phyloP scores from a whole-genome alignment of 78 protist genomes.

The Diacronema lutheri region DNA sequence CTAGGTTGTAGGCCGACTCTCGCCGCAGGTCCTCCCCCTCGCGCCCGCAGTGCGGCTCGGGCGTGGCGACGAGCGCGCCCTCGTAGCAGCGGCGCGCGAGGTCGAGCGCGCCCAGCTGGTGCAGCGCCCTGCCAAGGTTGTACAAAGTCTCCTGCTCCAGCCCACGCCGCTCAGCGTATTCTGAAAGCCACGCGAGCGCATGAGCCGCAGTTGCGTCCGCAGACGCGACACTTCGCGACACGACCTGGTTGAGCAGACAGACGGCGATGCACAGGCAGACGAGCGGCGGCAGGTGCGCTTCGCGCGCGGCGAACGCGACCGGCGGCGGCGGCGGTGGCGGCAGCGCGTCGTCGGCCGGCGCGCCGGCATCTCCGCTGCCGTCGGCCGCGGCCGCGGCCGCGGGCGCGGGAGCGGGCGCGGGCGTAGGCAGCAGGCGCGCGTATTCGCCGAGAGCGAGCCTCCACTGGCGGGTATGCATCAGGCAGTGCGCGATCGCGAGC shows the following conservation, averaged over 20 bases:
- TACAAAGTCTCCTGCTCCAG: background rate
- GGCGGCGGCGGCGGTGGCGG: background rate
- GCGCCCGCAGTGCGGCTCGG: background rate
- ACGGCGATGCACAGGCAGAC: background rate
- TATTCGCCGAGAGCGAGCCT: background rate
- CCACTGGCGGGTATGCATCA: background rate
- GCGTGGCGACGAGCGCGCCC: background rate
- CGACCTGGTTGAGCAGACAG: background rate
- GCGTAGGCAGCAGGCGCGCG: background rate
- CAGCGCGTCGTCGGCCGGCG: too few species aligned
- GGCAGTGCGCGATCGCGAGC: background rate
- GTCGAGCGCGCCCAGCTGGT: background rate
- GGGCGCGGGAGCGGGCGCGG: background rate
- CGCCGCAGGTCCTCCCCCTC: background rate
- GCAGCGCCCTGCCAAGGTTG: background rate
- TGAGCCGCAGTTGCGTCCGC: background rate
- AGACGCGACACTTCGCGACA: background rate
- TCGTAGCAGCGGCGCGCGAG: background rate
- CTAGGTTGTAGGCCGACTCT: constrained; percentile 8
- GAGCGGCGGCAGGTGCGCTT: background rate
- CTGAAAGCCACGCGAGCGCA: background rate
- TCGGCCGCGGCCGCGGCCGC: background rate
- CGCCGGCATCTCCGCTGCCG: background rate
- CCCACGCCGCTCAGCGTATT: background rate
- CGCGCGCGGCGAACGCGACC: background rate